These are phyloP conservation scores for Annulohypoxylon bovei DNA, from an alignment of 495 filamentous ascomycete species.

Conservation along the genomic window DNA sequence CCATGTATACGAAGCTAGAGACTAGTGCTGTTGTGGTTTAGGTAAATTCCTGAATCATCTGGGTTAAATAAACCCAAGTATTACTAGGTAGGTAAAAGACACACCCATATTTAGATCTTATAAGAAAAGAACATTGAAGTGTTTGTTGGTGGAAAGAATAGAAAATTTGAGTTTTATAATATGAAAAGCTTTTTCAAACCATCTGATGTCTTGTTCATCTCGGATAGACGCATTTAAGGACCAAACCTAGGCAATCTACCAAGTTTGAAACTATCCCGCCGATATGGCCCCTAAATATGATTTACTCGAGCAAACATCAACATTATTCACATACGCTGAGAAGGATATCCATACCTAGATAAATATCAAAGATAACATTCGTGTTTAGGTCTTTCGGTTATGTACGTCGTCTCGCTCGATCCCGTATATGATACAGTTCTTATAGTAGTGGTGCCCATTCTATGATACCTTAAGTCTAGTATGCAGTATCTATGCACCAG, in stretches of 20 bases:
- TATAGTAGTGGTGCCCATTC: slow-evolving; percentile 15
- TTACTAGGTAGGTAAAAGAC: no score
- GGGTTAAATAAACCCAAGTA: neutral
- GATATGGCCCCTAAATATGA: neutral
- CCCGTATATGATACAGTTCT: slow-evolving; percentile 9
- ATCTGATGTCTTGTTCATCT: neutral
- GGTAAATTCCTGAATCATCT: neutral
- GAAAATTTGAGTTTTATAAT: no score
- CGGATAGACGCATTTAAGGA: neutral
- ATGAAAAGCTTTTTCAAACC: no score
- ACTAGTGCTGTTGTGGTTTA: slow-evolving; percentile 11
- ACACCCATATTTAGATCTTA: neutral
- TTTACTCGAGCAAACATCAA: neutral
- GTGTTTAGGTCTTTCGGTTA: neutral
- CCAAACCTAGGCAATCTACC: neutral
- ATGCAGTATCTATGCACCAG: slow-evolving; percentile 8
- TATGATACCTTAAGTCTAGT: slow-evolving; percentile 12
- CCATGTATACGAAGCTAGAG: neutral
- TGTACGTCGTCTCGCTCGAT: neutral
- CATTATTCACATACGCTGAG: neutral
- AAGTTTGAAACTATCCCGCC: neutral
- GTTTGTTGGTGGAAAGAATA: neutral
- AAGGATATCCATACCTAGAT: neutral
- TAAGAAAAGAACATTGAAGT: neutral
- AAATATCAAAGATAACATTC: neutral